Percentiles rank a stretch among this genome's conserved stretches.
Evolutionary conservation across 495 filamentous ascomycete species (phyloP).

Genomic region (Penicillium simplicissimum): DNA sequence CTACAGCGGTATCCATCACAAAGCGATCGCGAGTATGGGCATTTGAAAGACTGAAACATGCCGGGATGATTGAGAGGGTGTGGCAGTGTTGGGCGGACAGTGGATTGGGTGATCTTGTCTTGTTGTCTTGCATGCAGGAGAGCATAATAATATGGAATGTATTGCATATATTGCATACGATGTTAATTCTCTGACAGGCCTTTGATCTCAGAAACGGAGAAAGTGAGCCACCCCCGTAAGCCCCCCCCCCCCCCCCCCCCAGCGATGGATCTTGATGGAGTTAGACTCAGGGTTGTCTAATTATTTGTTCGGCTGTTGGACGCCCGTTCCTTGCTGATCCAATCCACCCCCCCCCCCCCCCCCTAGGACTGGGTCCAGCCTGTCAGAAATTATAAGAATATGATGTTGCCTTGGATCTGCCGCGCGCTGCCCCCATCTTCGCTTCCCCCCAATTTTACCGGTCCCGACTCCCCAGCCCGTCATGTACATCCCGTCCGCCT

Average conservation of each 20-base stretch:
- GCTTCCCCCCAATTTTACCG: background rate
- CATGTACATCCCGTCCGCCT: background rate
- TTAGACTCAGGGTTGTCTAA: conserved; percentile 1
- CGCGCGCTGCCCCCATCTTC: background rate
- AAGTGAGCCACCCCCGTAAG: background rate
- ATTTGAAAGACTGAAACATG: background rate
- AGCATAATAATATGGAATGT: background rate
- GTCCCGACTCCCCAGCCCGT: background rate
- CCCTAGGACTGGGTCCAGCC: background rate
- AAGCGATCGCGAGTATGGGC: background rate
- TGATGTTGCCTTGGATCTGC: background rate
- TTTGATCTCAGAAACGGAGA: background rate
- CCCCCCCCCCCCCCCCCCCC: too few species aligned
- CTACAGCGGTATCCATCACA: background rate
- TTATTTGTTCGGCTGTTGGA: background rate
- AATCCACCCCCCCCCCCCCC: background rate
- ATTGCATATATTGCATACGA: background rate
- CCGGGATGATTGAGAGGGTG: background rate
- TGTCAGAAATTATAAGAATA: background rate
- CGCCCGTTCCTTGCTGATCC: conserved; percentile 1
- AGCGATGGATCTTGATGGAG: conserved; percentile 1
- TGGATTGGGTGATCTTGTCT: background rate
- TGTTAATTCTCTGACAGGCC: background rate
- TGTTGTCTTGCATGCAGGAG: too few species aligned
- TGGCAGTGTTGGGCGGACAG: background rate